These are phyloP conservation scores for Ustilaginoidea virens DNA, from an alignment of 2,329 filamentous ascomycete genomes.

Conservation along the genomic window DNA sequence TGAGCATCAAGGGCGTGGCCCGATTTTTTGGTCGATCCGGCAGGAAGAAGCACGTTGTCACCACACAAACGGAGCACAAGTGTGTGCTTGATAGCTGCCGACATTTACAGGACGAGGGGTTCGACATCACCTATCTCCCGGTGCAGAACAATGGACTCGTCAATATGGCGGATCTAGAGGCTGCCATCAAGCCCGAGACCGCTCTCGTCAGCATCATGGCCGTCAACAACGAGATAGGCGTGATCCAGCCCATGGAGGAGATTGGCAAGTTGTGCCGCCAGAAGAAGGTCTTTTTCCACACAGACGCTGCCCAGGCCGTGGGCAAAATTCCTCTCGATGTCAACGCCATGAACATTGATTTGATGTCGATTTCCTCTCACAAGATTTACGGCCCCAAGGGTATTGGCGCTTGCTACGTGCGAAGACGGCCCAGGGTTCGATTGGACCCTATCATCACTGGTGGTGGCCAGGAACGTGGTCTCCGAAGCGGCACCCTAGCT, in stretches of 20 bases:
- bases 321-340: constrained; percentile 96
- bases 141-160: constrained; percentile 79
- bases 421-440: constrained; percentile 81
- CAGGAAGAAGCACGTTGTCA: constrained; percentile 98
- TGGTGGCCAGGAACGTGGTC: constrained; percentile 86
- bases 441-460: constrained; percentile 92
- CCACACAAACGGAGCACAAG: constrained; percentile 95
- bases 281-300: constrained; percentile 96
- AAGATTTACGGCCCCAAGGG: constrained; percentile 99
- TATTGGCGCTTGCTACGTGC: constrained; percentile 89
- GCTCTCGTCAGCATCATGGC: constrained; percentile 93
- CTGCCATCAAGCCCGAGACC: constrained; percentile 81
- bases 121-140: constrained; percentile 90
- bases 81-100: constrained; percentile 95
- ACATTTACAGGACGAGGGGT: constrained; percentile 92
- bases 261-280: constrained; percentile 84
- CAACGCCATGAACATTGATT: constrained; percentile 92
- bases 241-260: constrained; percentile 90
- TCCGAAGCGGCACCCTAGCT: constrained; percentile 86
- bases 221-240: constrained; percentile 98
- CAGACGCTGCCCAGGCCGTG: constrained; percentile 91
- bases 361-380: constrained; percentile 98
- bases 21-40: constrained; percentile 84
- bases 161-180: constrained; percentile 68
- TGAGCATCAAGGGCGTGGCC: constrained; percentile 97